Percentiles rank a stretch among this genome's conserved stretches.
These are phyloP conservation scores for Thyridium curvatum DNA, from an alignment of 2,329 filamentous ascomycete species.

Conservation along the genomic window DNA sequence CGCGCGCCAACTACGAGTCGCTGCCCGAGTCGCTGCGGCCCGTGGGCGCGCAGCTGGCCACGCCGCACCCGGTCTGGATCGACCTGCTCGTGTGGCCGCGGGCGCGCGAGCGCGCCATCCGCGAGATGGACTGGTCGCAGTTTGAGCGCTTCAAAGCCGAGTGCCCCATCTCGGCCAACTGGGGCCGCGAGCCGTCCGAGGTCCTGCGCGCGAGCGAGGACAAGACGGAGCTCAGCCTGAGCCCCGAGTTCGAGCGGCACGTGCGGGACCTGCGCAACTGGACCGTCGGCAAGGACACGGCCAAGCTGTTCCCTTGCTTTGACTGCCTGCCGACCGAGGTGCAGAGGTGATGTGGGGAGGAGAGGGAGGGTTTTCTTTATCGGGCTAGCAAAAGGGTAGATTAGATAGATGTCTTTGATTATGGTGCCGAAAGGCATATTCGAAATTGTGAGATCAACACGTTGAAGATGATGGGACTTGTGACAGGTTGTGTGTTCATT, in stretches of 20 bases:
- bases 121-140: slow-evolving; percentile 1
- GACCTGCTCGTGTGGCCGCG: slow-evolving; percentile 8
- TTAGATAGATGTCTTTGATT: too few relatives aligned
- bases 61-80: slow-evolving; percentile 8
- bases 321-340: too few relatives aligned
- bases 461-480: too few relatives aligned
- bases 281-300: neutral
- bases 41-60: slow-evolving; percentile 1
- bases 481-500: too few relatives aligned
- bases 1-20: slow-evolving; percentile 2
- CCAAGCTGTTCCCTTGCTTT: neutral
- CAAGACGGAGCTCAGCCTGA: slow-evolving; percentile 2
- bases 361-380: too few relatives aligned
- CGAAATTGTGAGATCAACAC: too few relatives aligned
- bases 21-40: too few relatives aligned
- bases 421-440: too few relatives aligned
- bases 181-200: slow-evolving; percentile 3
- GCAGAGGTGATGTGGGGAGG: too few relatives aligned
- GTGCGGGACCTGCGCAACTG: neutral
- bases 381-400: too few relatives aligned
- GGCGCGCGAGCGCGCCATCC: slow-evolving; percentile 7
- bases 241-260: slow-evolving; percentile 6
- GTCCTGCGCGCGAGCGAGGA: neutral
- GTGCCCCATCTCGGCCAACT: slow-evolving; percentile 4
- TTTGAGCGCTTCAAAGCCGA: slow-evolving; percentile 3